Conservation (phyloP, 768 basidiomycete species). For the Naganishia kalamii region DNA sequence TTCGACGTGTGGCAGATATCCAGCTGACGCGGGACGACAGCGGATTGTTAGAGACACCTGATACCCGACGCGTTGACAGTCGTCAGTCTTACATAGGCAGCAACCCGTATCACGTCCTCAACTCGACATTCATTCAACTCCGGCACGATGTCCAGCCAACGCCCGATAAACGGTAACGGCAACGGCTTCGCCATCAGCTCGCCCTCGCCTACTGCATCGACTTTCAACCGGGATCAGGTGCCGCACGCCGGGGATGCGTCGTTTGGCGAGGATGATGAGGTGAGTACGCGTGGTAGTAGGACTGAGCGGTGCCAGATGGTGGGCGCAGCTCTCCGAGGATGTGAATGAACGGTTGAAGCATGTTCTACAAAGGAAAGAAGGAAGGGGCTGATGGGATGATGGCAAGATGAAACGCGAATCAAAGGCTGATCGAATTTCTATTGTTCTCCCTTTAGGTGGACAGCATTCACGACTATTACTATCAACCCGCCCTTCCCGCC, state of each 20-base stretch:
- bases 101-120: too few relatives aligned
- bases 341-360: not conserved
- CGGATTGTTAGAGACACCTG: too few relatives aligned
- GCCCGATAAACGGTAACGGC: not conserved
- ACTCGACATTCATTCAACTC: not conserved
- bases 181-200: conserved; percentile 5
- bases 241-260: conserved; percentile 1
- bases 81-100: too few relatives aligned
- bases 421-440: not conserved
- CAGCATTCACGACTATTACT: conserved; percentile 5
- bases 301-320: not conserved
- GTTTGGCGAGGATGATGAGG: not conserved
- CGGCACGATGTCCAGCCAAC: not conserved
- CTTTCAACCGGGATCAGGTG: not conserved
- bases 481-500: conserved; percentile 1
- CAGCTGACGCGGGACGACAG: too few relatives aligned
- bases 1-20: too few relatives aligned
- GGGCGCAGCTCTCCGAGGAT: not conserved
- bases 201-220: conserved; percentile 3
- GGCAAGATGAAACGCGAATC: not conserved
- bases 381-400: not conserved
- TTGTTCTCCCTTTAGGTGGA: conserved; percentile 7
- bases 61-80: too few relatives aligned
- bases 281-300: not conserved
- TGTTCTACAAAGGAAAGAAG: not conserved